phyloP scores from a whole-genome alignment of 768 basidiomycete genomes.

The Tricholomella constricta region DNA sequence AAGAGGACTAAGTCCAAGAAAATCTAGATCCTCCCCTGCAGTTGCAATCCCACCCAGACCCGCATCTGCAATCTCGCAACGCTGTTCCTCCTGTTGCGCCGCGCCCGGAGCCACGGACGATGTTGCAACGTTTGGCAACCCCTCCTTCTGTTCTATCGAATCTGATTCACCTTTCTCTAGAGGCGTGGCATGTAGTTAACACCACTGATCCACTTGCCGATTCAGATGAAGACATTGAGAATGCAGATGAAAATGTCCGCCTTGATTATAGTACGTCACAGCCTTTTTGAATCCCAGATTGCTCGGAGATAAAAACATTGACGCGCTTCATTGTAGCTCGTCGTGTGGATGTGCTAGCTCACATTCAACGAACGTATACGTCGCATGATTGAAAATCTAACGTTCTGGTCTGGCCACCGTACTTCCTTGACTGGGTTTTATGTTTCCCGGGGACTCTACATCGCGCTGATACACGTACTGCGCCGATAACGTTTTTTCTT shows the following conservation, averaged over 20 bases:
- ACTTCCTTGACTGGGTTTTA: neutral
- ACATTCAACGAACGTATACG: constrained; percentile 9
- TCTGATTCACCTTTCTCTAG: constrained; percentile 37
- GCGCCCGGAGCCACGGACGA: constrained; percentile 37
- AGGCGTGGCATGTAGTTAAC: constrained; percentile 71
- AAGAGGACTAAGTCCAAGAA: neutral
- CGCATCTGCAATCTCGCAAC: constrained; percentile 12
- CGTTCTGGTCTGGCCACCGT: neutral
- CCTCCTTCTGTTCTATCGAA: constrained; percentile 9
- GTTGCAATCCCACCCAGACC: constrained; percentile 13
- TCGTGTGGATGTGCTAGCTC: constrained; percentile 35
- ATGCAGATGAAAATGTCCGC: constrained; percentile 60
- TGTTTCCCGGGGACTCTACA: neutral
- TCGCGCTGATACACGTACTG: neutral
- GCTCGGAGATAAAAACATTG: neutral
- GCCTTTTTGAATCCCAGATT: constrained; percentile 1
- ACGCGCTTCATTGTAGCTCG: constrained; percentile 36
- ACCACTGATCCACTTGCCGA: constrained; percentile 67
- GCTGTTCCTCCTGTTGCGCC: constrained; percentile 1
- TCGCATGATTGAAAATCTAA: neutral
- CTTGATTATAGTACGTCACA: constrained; percentile 62
- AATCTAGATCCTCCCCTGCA: constrained; percentile 6
- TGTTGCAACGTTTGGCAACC: constrained; percentile 44
- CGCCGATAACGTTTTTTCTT: neutral
- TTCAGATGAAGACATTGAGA: constrained; percentile 65